These are phyloP conservation scores for Arxiozyma bovina DNA, from an alignment of 1,139 yeast species.

Conservation along the genomic window DNA sequence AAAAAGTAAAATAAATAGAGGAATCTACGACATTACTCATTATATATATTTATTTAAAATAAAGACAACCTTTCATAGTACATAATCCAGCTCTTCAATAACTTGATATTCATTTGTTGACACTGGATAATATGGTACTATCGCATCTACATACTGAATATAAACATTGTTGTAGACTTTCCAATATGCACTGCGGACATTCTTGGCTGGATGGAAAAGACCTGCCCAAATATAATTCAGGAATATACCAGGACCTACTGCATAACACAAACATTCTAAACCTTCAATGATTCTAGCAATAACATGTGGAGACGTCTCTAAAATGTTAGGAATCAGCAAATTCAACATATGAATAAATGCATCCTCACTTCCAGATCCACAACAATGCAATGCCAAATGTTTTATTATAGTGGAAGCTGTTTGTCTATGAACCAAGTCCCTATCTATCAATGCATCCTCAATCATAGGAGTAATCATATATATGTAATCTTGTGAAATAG, in stretches of 20 bases:
- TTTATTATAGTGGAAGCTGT: constrained; percentile 86
- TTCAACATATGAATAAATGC: constrained; percentile 69
- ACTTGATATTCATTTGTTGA: constrained; percentile 35
- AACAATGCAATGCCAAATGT: constrained; percentile 72
- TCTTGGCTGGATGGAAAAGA: constrained; percentile 84
- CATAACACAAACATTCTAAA: constrained; percentile 62
- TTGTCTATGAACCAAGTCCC: constrained; percentile 90
- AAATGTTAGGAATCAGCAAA: constrained; percentile 71
- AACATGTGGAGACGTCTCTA: constrained; percentile 93
- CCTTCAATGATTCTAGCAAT: constrained; percentile 75
- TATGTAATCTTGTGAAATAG: constrained; percentile 71
- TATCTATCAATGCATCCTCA: constrained; percentile 84
- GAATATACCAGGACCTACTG: constrained; percentile 67
- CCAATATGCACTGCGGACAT: constrained; percentile 84
- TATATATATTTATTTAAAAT: not conserved
- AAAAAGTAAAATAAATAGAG: no score
- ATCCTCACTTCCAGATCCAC: constrained; percentile 68
- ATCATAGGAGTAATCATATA: constrained; percentile 73
- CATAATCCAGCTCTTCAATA: constrained; percentile 36
- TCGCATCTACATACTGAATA: constrained; percentile 60
- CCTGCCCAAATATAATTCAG: constrained; percentile 82
- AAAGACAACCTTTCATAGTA: constrained; percentile 11
- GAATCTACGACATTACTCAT: no score
- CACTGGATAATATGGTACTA: constrained; percentile 78
- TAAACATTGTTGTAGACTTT: constrained; percentile 68